Percentiles rank a stretch among this genome's conserved stretches.
Evolutionary conservation across 306 rosid species (phyloP).

Genomic region (Quercus bicolor): DNA sequence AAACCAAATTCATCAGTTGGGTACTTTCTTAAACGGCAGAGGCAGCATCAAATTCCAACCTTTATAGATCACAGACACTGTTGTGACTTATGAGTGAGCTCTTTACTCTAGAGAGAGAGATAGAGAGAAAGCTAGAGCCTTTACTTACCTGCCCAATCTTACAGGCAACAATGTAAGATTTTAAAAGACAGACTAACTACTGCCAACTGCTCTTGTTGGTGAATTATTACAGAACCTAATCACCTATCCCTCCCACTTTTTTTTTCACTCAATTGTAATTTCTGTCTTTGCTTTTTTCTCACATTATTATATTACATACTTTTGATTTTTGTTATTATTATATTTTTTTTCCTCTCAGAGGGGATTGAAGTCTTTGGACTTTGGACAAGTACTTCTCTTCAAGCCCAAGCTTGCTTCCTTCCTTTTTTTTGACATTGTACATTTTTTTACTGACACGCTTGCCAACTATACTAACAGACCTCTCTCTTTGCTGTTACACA

Average conservation of each 20-base stretch:
- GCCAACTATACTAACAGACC: constrained; percentile 78
- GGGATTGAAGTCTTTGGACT: constrained; percentile 30
- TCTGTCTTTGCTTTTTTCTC: background rate
- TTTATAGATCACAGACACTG: constrained; percentile 53
- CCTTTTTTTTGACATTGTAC: constrained; percentile 56
- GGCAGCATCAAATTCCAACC: constrained; percentile 49
- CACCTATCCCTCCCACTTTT: constrained; percentile 40
- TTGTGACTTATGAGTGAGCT: constrained; percentile 10
- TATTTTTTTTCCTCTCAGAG: background rate
- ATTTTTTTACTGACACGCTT: constrained; percentile 80
- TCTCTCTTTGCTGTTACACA: constrained; percentile 78
- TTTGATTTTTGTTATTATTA: background rate
- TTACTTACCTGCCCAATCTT: constrained; percentile 58
- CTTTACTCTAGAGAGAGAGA: constrained; percentile 32
- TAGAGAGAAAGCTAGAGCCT: constrained; percentile 17
- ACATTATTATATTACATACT: background rate
- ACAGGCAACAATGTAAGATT: constrained; percentile 66
- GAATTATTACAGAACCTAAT: constrained; percentile 70
- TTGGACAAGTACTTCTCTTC: constrained; percentile 81
- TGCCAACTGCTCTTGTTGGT: constrained; percentile 86
- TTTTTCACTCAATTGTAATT: constrained; percentile 27
- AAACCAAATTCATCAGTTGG: constrained; percentile 44
- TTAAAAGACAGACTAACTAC: constrained; percentile 76
- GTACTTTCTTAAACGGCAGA: constrained; percentile 46
- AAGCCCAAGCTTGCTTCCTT: constrained; percentile 76